A percentile compares a stretch with the other conserved stretches of the same genome.
These are phyloP conservation scores for Citrus maxima DNA, from an alignment of 345 rosid genomes.

Conservation along the genomic window DNA sequence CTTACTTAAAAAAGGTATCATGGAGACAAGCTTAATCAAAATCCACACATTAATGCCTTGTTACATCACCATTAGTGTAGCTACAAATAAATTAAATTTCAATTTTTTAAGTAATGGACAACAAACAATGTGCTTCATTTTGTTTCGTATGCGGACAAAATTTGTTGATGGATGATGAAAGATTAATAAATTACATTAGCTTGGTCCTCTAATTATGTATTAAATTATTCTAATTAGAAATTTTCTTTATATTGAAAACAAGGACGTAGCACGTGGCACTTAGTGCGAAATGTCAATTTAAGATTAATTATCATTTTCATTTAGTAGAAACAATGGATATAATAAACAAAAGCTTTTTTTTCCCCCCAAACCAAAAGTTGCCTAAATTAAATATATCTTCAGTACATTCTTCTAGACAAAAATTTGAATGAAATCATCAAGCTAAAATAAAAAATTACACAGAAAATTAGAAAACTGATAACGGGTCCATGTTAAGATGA, in stretches of 20 bases:
- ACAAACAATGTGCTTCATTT: background rate
- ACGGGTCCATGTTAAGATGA: no score
- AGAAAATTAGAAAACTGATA: no score
- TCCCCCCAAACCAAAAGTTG: background rate
- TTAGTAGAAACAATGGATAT: background rate
- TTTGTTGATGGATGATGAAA: background rate
- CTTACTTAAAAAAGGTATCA: background rate
- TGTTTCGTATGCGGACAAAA: background rate
- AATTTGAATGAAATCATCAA: background rate
- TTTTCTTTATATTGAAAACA: background rate
- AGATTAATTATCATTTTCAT: background rate
- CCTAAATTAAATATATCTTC: no score
- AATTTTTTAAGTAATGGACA: background rate
- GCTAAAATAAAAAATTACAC: background rate
- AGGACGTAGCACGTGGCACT: background rate
- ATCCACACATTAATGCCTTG: background rate
- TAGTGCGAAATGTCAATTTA: background rate
- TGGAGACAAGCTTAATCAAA: background rate
- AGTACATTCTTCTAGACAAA: background rate
- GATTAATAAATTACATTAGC: background rate
- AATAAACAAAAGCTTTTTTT: background rate
- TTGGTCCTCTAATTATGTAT: background rate
- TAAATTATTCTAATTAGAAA: background rate
- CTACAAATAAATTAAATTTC: background rate
- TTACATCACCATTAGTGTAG: slow-evolving; percentile 1